Evolutionary conservation across 768 basidiomycete species (phyloP).

Genomic region (Myochromella boudieri): DNA sequence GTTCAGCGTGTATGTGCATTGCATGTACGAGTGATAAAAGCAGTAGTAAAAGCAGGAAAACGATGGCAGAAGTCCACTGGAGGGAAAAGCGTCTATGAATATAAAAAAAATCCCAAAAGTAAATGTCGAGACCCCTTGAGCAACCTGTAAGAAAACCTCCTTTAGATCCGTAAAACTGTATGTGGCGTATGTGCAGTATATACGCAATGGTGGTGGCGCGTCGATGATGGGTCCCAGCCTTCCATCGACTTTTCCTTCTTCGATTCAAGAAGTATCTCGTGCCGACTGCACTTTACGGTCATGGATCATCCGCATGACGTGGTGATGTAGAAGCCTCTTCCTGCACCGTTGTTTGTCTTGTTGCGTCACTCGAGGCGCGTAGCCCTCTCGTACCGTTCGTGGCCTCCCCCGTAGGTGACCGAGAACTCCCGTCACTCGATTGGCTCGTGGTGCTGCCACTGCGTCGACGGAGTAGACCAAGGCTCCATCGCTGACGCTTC

Average conservation of each 20-base stretch:
- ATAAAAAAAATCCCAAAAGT: too few species aligned
- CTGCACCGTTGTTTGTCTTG: not conserved
- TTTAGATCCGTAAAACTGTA: not conserved
- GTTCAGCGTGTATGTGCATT: too few species aligned
- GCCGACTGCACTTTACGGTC: not conserved
- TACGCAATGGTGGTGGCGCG: too few species aligned
- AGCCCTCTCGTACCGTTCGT: too few species aligned
- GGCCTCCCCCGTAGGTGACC: not conserved
- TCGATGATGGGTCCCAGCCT: not conserved
- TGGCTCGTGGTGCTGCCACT: not conserved
- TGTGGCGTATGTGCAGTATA: not conserved
- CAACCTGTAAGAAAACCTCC: too few species aligned
- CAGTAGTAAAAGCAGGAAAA: too few species aligned
- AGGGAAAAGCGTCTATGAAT: too few species aligned
- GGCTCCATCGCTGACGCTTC: slow-evolving; percentile 24
- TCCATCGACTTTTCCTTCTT: not conserved
- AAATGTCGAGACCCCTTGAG: too few species aligned
- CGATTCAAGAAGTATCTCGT: not conserved
- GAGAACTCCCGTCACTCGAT: not conserved
- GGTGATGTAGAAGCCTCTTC: not conserved
- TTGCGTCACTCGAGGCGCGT: not conserved
- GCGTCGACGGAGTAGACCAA: slow-evolving; percentile 14
- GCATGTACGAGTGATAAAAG: too few species aligned
- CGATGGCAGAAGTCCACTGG: too few species aligned
- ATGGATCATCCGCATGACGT: not conserved